Evolutionary conservation across 805 yeast species (phyloP).

Genomic region (Torulaspora maleeae): DNA sequence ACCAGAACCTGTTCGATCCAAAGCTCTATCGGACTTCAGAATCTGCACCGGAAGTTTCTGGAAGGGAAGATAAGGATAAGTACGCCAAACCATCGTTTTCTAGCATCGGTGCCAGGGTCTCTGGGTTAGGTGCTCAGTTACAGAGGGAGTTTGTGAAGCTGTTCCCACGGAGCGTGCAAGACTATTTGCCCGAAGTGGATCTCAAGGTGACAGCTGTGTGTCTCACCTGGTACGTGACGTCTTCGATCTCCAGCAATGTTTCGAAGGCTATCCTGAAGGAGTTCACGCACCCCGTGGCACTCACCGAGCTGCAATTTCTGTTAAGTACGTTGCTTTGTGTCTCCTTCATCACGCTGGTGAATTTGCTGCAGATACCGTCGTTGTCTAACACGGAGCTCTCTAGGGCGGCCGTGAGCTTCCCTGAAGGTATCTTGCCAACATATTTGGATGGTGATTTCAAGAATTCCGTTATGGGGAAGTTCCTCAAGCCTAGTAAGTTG

Average conservation of each 20-base stretch:
- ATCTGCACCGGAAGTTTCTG: slow-evolving; percentile 14
- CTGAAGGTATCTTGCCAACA: slow-evolving; percentile 35
- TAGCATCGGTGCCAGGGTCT: background rate
- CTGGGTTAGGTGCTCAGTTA: background rate
- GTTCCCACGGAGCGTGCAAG: slow-evolving; percentile 15
- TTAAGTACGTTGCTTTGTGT: slow-evolving; percentile 63
- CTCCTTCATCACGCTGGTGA: slow-evolving; percentile 39
- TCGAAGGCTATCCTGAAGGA: slow-evolving; percentile 68
- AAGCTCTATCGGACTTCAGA: slow-evolving; percentile 17
- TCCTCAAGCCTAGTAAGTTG: slow-evolving; percentile 50
- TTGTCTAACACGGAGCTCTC: slow-evolving; percentile 16
- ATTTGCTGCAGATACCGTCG: slow-evolving; percentile 43
- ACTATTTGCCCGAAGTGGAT: slow-evolving; percentile 34
- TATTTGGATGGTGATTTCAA: slow-evolving; percentile 34
- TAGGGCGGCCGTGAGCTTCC: slow-evolving; percentile 24
- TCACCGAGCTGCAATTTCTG: slow-evolving; percentile 82
- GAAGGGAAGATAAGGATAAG: slow-evolving; percentile 4
- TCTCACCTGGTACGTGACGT: slow-evolving; percentile 69
- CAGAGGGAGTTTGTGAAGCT: slow-evolving; percentile 11
- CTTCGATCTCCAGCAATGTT: slow-evolving; percentile 77
- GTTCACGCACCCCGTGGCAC: slow-evolving; percentile 78
- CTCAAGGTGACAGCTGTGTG: slow-evolving; percentile 54
- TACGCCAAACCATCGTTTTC: background rate
- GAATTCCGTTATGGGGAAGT: slow-evolving; percentile 34
- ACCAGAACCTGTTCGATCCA: slow-evolving; percentile 26